These are phyloP conservation scores for Lactarius tabidus DNA, from an alignment of 768 basidiomycete genomes.

Conservation along the genomic window DNA sequence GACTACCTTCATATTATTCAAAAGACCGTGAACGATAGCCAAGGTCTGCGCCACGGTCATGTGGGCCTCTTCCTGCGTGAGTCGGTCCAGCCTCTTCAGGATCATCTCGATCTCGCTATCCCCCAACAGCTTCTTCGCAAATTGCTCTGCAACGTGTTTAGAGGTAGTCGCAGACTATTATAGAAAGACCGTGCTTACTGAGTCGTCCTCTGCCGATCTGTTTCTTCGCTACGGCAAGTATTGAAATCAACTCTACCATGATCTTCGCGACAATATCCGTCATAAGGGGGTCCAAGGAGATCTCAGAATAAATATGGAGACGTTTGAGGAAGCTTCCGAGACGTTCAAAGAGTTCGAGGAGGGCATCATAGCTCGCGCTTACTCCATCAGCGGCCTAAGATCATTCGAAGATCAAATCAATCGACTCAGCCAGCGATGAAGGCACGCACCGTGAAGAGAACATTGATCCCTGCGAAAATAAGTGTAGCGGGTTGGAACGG, in stretches of 20 bases:
- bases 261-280: constrained; percentile 6
- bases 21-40: neutral
- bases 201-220: constrained; percentile 8
- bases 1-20: neutral
- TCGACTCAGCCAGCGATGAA: too few relatives aligned
- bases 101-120: constrained; percentile 4
- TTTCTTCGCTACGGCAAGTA: constrained; percentile 6
- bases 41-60: constrained; percentile 9
- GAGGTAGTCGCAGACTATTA: neutral
- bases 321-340: constrained; percentile 1
- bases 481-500: neutral
- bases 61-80: constrained; percentile 7
- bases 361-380: too few relatives aligned
- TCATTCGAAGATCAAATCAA: too few relatives aligned
- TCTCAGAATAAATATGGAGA: constrained; percentile 2
- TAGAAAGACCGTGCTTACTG: neutral
- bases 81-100: constrained; percentile 7
- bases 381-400: too few relatives aligned
- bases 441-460: neutral
- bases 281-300: neutral
- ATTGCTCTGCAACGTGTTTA: constrained; percentile 1
- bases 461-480: neutral
- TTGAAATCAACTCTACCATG: constrained; percentile 7
- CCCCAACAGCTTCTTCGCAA: neutral
- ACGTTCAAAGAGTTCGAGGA: neutral